These are phyloP conservation scores for Trichoderma simmonsii DNA, from an alignment of 2,329 filamentous ascomycete species.

Conservation along the genomic window DNA sequence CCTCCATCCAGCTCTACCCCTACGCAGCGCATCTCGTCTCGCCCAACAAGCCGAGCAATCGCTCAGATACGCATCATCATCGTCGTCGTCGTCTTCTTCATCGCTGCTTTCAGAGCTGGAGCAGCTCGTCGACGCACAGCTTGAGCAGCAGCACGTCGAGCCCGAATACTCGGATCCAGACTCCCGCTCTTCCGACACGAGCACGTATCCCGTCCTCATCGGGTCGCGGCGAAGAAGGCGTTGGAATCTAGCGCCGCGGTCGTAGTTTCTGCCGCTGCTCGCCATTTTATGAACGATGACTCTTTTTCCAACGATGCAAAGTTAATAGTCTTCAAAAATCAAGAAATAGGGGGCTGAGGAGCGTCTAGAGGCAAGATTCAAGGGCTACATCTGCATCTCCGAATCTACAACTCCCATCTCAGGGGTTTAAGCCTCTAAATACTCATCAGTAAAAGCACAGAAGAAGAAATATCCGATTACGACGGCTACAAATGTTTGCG, in stretches of 20 bases:
- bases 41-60: slow-evolving; percentile 7
- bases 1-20: neutral
- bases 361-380: neutral
- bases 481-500: slow-evolving; percentile 13
- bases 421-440: neutral
- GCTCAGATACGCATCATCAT: neutral
- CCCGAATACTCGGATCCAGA: slow-evolving; percentile 13
- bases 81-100: neutral
- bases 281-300: neutral
- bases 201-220: slow-evolving; percentile 1
- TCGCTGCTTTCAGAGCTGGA: neutral
- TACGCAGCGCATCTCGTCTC: neutral
- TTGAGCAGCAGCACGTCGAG: slow-evolving; percentile 12
- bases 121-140: slow-evolving; percentile 1
- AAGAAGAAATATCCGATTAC: neutral
- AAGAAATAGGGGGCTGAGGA: neutral
- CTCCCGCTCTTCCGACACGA: neutral
- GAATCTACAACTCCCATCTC: neutral
- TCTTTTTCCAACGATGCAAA: neutral
- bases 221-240: neutral
- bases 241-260: neutral
- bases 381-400: neutral
- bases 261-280: neutral
- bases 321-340: neutral
- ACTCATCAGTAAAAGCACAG: neutral